Conservation (phyloP, 164 flowering plant genomes). For the Houttuynia cordata region DNA sequence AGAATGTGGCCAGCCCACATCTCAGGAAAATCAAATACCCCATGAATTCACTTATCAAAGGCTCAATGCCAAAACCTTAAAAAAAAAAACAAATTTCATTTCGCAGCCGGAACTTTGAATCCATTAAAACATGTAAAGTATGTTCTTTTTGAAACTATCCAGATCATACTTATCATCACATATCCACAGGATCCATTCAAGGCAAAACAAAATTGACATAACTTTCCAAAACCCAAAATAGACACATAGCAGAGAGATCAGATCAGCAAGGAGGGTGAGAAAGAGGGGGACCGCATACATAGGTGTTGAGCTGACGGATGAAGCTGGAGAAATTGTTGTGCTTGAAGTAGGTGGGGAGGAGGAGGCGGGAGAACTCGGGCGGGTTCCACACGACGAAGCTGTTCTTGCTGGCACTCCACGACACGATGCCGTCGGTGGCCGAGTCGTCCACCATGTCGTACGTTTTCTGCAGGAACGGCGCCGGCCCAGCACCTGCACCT, state of each 20-base stretch:
- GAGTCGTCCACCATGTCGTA: constrained; percentile 84
- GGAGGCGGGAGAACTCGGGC: constrained; percentile 54
- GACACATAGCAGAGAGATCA: background rate
- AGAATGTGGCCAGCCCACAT: too few relatives aligned
- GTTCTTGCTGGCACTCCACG: constrained; percentile 48
- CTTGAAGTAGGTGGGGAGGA: constrained; percentile 74
- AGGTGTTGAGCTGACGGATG: constrained; percentile 80
- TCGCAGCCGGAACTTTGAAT: too few relatives aligned
- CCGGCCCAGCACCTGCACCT: constrained; percentile 38
- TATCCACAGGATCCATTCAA: too few relatives aligned
- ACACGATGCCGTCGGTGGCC: constrained; percentile 60
- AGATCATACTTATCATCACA: too few relatives aligned
- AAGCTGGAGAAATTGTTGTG: constrained; percentile 89
- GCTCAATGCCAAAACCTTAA: too few relatives aligned
- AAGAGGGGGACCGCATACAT: constrained; percentile 24
- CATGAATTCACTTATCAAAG: too few relatives aligned
- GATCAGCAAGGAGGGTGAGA: background rate
- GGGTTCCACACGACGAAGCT: constrained; percentile 87
- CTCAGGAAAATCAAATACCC: too few relatives aligned
- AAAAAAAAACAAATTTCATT: too few relatives aligned
- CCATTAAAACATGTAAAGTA: too few relatives aligned
- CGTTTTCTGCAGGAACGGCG: constrained; percentile 73
- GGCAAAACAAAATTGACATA: too few relatives aligned
- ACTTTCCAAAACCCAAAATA: background rate
- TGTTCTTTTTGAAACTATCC: too few relatives aligned